A percentile compares a stretch with the other conserved stretches of the same genome.
Evolutionary conservation across 2,329 filamentous ascomycete species (phyloP).

Genomic region (Gremmenia infestans): DNA sequence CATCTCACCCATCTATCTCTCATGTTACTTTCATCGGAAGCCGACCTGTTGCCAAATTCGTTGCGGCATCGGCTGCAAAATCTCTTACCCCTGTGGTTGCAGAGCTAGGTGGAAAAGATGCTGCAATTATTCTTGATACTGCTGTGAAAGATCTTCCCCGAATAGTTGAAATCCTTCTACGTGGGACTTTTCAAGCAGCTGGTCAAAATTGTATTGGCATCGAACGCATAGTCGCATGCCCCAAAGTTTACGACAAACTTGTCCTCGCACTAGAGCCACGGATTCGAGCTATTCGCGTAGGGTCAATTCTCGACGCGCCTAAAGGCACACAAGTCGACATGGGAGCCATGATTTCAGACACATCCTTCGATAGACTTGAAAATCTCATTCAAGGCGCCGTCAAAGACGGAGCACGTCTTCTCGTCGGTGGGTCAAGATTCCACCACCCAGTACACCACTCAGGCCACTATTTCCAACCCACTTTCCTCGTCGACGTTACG

Average conservation of each 20-base stretch:
- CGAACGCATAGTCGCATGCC: conserved; percentile 81
- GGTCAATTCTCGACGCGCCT: conserved; percentile 53
- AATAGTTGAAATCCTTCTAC: conserved; percentile 77
- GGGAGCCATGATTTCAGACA: conserved; percentile 82
- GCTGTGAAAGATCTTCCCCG: conserved; percentile 56
- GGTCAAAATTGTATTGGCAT: conserved; percentile 98
- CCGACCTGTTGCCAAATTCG: conserved; percentile 76
- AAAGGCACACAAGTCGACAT: conserved; percentile 62
- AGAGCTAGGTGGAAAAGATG: conserved; percentile 93
- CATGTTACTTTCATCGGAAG: conserved; percentile 98
- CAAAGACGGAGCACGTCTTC: conserved; percentile 68
- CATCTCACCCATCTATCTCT: conserved; percentile 75
- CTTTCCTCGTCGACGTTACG: conserved; percentile 85
- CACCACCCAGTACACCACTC: conserved; percentile 66
- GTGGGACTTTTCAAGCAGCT: conserved; percentile 89
- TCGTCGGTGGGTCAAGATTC: conserved; percentile 72
- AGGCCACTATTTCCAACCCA: conserved; percentile 91
- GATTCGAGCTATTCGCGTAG: conserved; percentile 70
- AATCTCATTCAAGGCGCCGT: conserved; percentile 73
- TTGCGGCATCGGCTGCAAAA: conserved; percentile 81
- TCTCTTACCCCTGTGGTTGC: conserved; percentile 82
- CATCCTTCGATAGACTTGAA: conserved; percentile 72
- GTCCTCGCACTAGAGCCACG: conserved; percentile 66
- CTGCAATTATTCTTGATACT: conserved; percentile 83
- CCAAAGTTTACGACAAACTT: conserved; percentile 69